Evolutionary conservation across 2,329 filamentous ascomycete species (phyloP).

Genomic region (Dothistroma septosporum): DNA sequence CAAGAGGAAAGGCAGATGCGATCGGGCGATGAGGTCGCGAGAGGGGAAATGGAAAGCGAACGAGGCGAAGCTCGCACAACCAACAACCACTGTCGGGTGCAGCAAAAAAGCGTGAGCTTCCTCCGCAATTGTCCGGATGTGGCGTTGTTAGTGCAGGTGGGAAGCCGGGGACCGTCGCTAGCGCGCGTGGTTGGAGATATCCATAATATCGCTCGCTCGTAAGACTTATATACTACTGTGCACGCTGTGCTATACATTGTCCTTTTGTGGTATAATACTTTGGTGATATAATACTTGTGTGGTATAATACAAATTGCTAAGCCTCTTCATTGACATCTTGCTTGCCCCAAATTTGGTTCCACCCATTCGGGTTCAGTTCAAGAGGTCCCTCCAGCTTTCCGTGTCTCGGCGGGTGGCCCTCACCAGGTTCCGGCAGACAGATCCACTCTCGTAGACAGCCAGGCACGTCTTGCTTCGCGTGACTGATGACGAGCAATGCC

Average conservation of each 20-base stretch:
- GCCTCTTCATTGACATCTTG: not conserved
- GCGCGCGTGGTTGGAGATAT: not conserved
- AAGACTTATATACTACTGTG: not conserved
- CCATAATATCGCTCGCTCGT: not conserved
- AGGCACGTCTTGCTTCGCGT: constrained; percentile 86
- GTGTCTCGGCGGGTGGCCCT: constrained; percentile 57
- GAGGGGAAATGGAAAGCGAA: too few relatives aligned
- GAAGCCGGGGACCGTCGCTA: not conserved
- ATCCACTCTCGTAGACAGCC: constrained; percentile 79
- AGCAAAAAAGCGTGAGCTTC: not conserved
- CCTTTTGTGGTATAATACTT: not conserved
- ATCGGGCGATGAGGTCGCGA: not conserved
- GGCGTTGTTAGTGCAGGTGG: not conserved
- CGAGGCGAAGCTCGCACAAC: not conserved
- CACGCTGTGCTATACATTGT: not conserved
- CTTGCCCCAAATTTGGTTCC: constrained; percentile 32
- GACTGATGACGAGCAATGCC: constrained; percentile 86
- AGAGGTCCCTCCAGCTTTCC: constrained; percentile 52
- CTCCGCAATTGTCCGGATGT: not conserved
- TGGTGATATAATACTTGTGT: too few relatives aligned
- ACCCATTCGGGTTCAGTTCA: constrained; percentile 30
- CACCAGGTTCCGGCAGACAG: constrained; percentile 73
- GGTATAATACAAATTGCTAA: not conserved
- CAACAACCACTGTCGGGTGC: too few relatives aligned
- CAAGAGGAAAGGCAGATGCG: not conserved